Base-by-base conservation (phyloP, 2,329 filamentous ascomycete species). In the Neoscytalidium dimidiatum region DNA sequence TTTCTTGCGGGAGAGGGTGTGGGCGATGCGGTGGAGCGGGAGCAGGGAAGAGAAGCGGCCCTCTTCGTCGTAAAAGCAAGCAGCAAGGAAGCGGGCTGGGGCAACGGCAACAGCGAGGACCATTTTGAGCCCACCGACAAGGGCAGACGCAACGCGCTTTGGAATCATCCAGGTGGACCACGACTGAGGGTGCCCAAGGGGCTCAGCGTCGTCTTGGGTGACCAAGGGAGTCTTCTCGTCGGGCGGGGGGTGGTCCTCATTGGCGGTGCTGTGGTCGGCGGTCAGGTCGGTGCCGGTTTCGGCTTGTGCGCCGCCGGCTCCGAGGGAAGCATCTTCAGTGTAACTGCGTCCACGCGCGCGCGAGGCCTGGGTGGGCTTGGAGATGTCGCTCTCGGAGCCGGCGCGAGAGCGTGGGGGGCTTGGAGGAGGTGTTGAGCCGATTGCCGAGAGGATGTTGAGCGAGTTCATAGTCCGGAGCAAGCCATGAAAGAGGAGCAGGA, bases 371-470 rank as follows among this genome's bases (percentile, higher is more conserved):
- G 71, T 70, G n/a, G 73, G 62, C 49, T 68, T 69, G 65, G 69
- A 72, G 64, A 78, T 74, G 67, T 83, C 82, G 70, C 81, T 81
- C 70, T 85, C 80, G 43, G 84, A 86, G 67, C 79, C 79, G 67
- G 84, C 83, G 71, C 85, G 83, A 67, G 84, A 83, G 68, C 84
- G 83, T 66, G 79, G 74, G 65, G 81, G 80, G 63, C 77, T 78
- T 62, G 84, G 76, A 66, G 80, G 79, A 69, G 85, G 82, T 69
- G 85, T 84, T 75, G 82, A 83, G 74, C 86, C 85, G 75, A 88
- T 86, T 77, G 92, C 88, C 74, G 92, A 95, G 78, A 97, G 88
- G 78, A 97, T 92, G 82, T 95, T 96, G 83, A 97, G 85, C 74
- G 94, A 96, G 88, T 97, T 97, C 94, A 97, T 97, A 65, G 85